phyloP scores from a whole-genome alignment of 805 yeast genomes.

The Zygoascus biomembranicola region DNA sequence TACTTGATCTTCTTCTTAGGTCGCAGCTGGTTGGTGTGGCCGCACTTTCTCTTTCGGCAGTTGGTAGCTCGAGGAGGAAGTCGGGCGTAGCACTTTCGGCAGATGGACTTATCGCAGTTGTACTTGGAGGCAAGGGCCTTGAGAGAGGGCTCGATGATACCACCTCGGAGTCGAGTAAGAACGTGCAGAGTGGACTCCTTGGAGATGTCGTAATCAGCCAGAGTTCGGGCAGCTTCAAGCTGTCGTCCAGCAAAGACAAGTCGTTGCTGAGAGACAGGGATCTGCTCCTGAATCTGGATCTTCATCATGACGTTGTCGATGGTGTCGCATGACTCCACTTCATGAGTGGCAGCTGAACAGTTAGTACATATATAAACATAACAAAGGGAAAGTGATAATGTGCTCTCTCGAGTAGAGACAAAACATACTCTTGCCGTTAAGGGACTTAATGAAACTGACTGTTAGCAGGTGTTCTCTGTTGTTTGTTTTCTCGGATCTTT shows the following conservation, averaged over 20 bases:
- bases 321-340: conserved; percentile 98
- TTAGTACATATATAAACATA: conserved; percentile 17
- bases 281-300: conserved; percentile 99
- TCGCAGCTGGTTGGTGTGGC: conserved; percentile 99
- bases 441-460: conserved; percentile 28
- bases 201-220: conserved; percentile 99
- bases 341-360: conserved; percentile 77
- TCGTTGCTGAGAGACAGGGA: conserved; percentile 99
- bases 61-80: conserved; percentile 99
- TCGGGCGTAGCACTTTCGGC: conserved; percentile 99
- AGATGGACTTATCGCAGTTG: conserved; percentile 99
- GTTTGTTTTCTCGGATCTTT: background rate
- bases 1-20: conserved; percentile 74
- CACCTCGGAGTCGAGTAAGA: conserved; percentile 96
- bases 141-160: conserved; percentile 99
- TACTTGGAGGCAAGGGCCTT: conserved; percentile 98
- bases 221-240: conserved; percentile 98
- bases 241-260: conserved; percentile 99
- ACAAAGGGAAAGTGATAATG: conserved; percentile 2
- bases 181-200: conserved; percentile 97
- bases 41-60: conserved; percentile 99
- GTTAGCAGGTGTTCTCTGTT: background rate
- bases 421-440: conserved; percentile 28
- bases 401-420: background rate
- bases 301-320: conserved; percentile 98